Evolutionary conservation across 805 yeast genomes (phyloP), one percentile per base, ranked within the genome.

Genomic region (Candida michaelii): DNA sequence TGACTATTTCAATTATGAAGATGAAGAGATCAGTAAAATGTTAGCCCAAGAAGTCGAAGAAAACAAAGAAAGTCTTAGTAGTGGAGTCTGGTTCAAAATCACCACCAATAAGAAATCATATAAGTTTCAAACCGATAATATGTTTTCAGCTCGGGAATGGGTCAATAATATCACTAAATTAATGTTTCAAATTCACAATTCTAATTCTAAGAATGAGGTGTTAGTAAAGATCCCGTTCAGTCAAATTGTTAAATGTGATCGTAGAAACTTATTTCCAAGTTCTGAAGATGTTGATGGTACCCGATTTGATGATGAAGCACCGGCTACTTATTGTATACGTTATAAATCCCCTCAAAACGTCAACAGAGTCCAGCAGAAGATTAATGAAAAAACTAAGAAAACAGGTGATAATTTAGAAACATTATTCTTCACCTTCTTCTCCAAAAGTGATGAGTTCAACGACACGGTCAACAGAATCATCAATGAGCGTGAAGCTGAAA

Each of bases 91-190:
- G 75, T 79, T 90, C 53, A 71, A 74, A 33, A 63, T 91, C 17
- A 60, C 73, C 2, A 81, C 89, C 1, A 79, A 74, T 31, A 69
- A 73, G 23, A 76, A 79, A 48, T 72, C 77, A 0, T 82, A 82
- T 59, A 71, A 74, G 30, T 85, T 90, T 51, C 74, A 76, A 47
- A 85, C 95, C 2, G 97, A 90, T 54, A 80, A 84, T 17, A 63
- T 77, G 12, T 80, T 73, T 47, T 66, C 83, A 5, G 97, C 97
- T 0, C 73, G 85, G 45, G 76, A 82, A 13, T 91, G 98, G 98
- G 82, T 79, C 35, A 80, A 82, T 40, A 65, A 75, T 8, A 62
- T 91, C 33, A 86, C 85, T 49, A 88, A 85, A 53, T 83, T 83
- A 40, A 80, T 88, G 1, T 91, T 91, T 62, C 62, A 60, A 40